A percentile compares a stretch with the other conserved stretches of the same genome.
These are phyloP conservation scores for Saccharomycopsis crataegensis DNA, from an alignment of 1,139 yeast genomes.

Conservation along the genomic window DNA sequence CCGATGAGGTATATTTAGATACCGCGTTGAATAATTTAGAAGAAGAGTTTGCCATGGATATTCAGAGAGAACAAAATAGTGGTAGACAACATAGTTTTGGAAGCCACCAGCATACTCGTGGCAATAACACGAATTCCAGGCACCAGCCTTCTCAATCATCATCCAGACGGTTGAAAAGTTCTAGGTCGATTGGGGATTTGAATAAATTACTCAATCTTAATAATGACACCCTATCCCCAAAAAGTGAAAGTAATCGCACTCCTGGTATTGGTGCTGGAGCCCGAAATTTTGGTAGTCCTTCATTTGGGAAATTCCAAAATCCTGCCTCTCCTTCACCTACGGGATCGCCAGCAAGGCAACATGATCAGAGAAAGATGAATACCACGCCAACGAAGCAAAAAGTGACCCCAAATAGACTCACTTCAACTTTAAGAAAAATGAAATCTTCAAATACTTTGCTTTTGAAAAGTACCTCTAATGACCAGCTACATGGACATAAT, in stretches of 20 bases:
- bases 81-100: too few species aligned
- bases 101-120: too few species aligned
- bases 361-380: neutral
- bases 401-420: neutral
- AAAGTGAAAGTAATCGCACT: too few species aligned
- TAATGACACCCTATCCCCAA: neutral
- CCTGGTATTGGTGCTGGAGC: too few species aligned
- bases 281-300: neutral
- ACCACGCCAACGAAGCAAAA: neutral
- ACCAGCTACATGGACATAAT: too few species aligned
- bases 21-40: neutral
- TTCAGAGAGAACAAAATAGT: too few species aligned
- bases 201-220: neutral
- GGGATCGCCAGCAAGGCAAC: neutral
- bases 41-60: neutral
- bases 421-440: conserved; percentile 1
- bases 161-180: neutral
- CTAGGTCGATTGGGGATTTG: conserved; percentile 7
- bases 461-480: too few species aligned
- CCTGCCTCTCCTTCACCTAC: neutral
- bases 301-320: neutral
- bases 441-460: conserved; percentile 1
- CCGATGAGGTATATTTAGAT: neutral
- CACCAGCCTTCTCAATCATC: too few species aligned
- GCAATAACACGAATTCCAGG: too few species aligned